phyloP scores from a whole-genome alignment of 371 early-diverging fungal species.

The Apophysomyces variabilis region DNA sequence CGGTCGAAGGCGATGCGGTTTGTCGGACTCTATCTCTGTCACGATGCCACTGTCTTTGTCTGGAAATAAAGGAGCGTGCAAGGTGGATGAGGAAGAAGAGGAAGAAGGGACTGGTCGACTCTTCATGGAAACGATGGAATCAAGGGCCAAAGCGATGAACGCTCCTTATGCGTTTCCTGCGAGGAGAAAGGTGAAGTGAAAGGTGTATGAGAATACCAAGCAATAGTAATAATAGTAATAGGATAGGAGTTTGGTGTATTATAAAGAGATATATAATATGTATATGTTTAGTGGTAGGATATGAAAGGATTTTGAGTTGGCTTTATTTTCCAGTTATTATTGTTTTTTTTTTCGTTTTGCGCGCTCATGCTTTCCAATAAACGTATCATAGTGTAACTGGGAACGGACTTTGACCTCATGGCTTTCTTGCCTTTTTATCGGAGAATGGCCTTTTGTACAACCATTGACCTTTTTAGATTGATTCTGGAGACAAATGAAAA shows the following conservation, averaged over 20 bases:
- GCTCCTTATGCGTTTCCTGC: conserved; percentile 9
- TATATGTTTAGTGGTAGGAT: background rate
- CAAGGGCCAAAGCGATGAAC: background rate
- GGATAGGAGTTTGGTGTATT: background rate
- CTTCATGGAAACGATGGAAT: conserved; percentile 10
- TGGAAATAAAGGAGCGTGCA: conserved; percentile 10
- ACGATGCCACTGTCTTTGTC: conserved; percentile 48
- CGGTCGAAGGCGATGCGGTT: conserved; percentile 16
- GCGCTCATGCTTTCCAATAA: conserved; percentile 10
- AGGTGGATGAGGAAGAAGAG: conserved; percentile 7
- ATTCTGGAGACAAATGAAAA: no score
- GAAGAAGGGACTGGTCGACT: conserved; percentile 7
- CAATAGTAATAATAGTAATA: no score
- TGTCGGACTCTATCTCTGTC: conserved; percentile 43
- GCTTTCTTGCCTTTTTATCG: conserved; percentile 4
- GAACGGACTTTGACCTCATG: conserved; percentile 11
- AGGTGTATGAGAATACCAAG: no score
- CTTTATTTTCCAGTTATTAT: background rate
- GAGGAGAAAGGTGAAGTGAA: no score
- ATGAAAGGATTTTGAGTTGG: background rate
- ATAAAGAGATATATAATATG: background rate
- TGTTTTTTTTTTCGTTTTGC: background rate
- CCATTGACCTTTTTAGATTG: no score
- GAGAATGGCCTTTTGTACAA: background rate
- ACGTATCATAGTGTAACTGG: conserved; percentile 4